Evolutionary conservation across 192 early-diverging fungal species (phyloP).

Genomic region (Rhizoclosmatium globosum): DNA sequence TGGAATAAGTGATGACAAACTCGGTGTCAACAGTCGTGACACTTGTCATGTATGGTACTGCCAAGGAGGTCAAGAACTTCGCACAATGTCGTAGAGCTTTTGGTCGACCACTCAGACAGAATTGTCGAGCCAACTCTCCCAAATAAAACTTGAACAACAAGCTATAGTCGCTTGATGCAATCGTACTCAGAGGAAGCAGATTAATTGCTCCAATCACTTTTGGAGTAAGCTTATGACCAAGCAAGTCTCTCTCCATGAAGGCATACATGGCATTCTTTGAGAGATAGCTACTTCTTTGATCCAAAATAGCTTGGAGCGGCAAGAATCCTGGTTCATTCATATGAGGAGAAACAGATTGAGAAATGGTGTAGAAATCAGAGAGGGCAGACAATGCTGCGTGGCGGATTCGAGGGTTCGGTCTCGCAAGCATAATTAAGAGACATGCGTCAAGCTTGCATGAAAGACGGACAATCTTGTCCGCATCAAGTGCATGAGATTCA

Average conservation of each 20-base stretch:
- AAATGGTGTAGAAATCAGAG: constrained; percentile 52
- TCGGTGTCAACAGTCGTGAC: constrained; percentile 44
- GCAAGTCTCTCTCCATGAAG: constrained; percentile 53
- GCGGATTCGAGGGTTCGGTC: constrained; percentile 55
- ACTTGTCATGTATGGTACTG: constrained; percentile 49
- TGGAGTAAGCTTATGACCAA: constrained; percentile 47
- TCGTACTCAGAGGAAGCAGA: constrained; percentile 45
- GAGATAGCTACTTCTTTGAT: constrained; percentile 38
- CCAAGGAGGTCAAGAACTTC: constrained; percentile 52
- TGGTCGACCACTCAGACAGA: constrained; percentile 46
- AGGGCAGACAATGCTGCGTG: constrained; percentile 47
- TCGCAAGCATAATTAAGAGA: constrained; percentile 52
- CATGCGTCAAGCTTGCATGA: constrained; percentile 60
- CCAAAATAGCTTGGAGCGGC: constrained; percentile 52
- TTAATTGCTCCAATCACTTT: constrained; percentile 40
- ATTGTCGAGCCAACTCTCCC: constrained; percentile 53
- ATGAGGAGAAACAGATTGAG: constrained; percentile 39
- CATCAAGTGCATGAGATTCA: constrained; percentile 29
- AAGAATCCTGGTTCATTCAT: constrained; percentile 42
- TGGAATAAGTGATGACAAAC: constrained; percentile 47
- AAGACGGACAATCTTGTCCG: constrained; percentile 46
- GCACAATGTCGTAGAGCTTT: constrained; percentile 57
- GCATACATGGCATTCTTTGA: constrained; percentile 51
- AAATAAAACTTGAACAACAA: constrained; percentile 54
- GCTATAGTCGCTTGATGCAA: constrained; percentile 48